Percentiles rank a stretch among this genome's conserved stretches.
Conservation (phyloP, 1,139 yeast species). For the Blastobotrys capitulatus region DNA sequence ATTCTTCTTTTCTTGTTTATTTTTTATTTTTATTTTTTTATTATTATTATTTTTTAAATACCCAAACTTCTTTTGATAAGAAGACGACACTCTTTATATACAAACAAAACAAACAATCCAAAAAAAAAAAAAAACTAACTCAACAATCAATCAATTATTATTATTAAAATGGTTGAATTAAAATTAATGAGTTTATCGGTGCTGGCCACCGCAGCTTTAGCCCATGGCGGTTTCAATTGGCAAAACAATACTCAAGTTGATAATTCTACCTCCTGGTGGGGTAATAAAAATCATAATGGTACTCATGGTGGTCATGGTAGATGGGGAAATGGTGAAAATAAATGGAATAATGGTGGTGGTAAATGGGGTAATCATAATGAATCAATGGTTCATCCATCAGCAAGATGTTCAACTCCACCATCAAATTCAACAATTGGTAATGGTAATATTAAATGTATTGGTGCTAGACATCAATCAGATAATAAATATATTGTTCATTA, state of each 20-base stretch:
- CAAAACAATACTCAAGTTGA: neutral
- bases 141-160: neutral
- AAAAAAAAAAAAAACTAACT: no score
- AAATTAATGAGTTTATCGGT: slow-evolving; percentile 1
- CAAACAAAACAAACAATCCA: no score
- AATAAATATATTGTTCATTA: slow-evolving; percentile 1
- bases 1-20: no score
- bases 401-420: neutral
- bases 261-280: neutral
- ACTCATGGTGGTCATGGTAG: neutral
- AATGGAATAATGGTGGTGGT: neutral
- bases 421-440: neutral
- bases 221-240: slow-evolving; percentile 1
- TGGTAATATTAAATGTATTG: slow-evolving; percentile 3
- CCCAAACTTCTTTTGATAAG: no score
- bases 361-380: neutral
- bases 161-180: slow-evolving; percentile 5
- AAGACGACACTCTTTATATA: no score
- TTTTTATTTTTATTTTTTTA: no score
- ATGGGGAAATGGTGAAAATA: neutral
- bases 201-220: slow-evolving; percentile 8
- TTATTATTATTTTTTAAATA: no score
- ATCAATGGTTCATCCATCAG: neutral
- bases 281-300: neutral
- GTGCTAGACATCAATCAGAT: neutral